Percentiles rank a stretch among this genome's conserved stretches.
These are phyloP conservation scores for Mucor piriformis DNA, from an alignment of 371 early-diverging fungal genomes.

Conservation along the genomic window DNA sequence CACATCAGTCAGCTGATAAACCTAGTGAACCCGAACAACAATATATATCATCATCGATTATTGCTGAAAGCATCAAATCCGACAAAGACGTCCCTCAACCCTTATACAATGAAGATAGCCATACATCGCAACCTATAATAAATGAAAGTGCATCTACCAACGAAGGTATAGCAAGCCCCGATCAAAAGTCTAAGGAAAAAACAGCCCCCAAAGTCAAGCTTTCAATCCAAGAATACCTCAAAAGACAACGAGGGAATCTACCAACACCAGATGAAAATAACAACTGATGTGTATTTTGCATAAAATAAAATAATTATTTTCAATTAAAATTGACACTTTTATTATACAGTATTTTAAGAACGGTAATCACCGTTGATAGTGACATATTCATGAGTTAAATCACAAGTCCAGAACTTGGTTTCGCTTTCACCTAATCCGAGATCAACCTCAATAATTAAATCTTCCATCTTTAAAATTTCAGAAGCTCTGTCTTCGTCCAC, in stretches of 20 bases:
- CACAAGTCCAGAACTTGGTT: slow-evolving; percentile 93
- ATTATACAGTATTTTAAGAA: too few relatives aligned
- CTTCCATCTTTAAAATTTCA: slow-evolving; percentile 83
- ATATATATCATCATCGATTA: too few relatives aligned
- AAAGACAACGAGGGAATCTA: slow-evolving; percentile 23
- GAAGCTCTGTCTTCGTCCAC: slow-evolving; percentile 80
- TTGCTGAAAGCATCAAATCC: too few relatives aligned
- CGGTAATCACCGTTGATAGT: slow-evolving; percentile 92
- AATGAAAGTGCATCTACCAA: not conserved
- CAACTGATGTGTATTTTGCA: not conserved
- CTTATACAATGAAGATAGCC: too few relatives aligned
- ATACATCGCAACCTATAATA: too few relatives aligned
- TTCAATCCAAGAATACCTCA: slow-evolving; percentile 42
- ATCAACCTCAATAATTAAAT: slow-evolving; percentile 78
- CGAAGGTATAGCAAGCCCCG: not conserved
- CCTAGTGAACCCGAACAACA: too few relatives aligned
- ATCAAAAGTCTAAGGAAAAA: slow-evolving; percentile 5
- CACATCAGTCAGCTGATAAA: too few relatives aligned
- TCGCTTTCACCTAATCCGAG: slow-evolving; percentile 75
- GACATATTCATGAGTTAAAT: slow-evolving; percentile 92
- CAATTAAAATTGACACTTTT: too few relatives aligned
- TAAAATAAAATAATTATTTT: too few relatives aligned
- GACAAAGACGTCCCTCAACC: too few relatives aligned
- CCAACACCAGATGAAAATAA: slow-evolving; percentile 20
- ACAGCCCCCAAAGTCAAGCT: slow-evolving; percentile 22